These are phyloP conservation scores for Ochetophila trinervis DNA, from an alignment of 306 rosid species.

Conservation along the genomic window DNA sequence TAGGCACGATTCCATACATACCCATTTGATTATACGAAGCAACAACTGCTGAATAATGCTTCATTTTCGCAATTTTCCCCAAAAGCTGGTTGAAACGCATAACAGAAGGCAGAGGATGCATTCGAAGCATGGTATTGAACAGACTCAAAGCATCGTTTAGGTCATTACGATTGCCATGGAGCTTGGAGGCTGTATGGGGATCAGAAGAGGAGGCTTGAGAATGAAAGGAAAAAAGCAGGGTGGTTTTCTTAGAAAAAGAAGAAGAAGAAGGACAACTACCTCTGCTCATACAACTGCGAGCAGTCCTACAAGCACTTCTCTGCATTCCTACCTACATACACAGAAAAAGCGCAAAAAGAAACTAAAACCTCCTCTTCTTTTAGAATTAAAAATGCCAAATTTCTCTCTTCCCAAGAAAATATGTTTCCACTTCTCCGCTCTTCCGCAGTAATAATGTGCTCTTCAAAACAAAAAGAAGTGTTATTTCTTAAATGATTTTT, in stretches of 20 bases:
- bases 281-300: neutral
- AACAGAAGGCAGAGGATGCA: slow-evolving; percentile 17
- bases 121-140: slow-evolving; percentile 29
- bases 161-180: neutral
- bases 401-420: too few species aligned
- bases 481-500: too few species aligned
- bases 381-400: too few species aligned
- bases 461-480: too few species aligned
- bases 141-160: slow-evolving; percentile 19
- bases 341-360: too few species aligned
- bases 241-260: neutral
- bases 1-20: neutral
- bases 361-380: too few species aligned
- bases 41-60: slow-evolving; percentile 16
- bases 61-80: slow-evolving; percentile 23
- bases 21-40: slow-evolving; percentile 18
- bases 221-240: neutral
- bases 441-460: too few species aligned
- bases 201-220: neutral
- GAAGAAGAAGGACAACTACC: neutral
- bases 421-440: too few species aligned
- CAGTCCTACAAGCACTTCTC: neutral
- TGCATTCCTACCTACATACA: too few species aligned
- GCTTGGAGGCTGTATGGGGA: neutral
- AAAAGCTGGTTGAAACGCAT: slow-evolving; percentile 28